These are phyloP conservation scores for Symmetrospora coprosmae DNA, from an alignment of 768 basidiomycete genomes.

Conservation along the genomic window DNA sequence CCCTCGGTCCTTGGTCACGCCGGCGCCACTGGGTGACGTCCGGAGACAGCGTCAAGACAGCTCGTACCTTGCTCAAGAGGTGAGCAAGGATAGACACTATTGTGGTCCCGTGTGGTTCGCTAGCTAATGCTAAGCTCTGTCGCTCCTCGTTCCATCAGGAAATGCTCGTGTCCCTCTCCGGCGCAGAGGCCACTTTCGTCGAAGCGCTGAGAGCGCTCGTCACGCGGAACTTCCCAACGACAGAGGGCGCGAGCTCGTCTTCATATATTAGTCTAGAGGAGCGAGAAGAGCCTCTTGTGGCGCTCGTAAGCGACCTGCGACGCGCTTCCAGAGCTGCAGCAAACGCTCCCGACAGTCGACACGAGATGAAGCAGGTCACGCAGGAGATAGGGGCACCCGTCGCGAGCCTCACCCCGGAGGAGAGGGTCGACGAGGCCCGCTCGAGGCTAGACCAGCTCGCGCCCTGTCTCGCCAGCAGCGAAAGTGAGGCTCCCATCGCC, in stretches of 20 bases:
- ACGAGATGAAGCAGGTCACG: background rate
- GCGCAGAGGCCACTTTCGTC: background rate
- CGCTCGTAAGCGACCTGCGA: conserved; percentile 2
- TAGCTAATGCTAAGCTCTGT: background rate
- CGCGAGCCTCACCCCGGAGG: no score
- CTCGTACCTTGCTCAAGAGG: background rate
- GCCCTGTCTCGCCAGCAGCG: background rate
- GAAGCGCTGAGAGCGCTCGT: conserved; percentile 1
- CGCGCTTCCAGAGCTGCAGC: background rate
- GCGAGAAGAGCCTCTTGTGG: background rate
- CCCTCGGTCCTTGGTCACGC: background rate
- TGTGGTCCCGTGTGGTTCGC: background rate
- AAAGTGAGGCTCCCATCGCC: conserved; percentile 50
- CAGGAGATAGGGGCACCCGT: background rate
- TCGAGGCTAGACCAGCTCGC: conserved; percentile 1
- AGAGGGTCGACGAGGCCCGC: background rate
- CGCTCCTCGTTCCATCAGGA: background rate
- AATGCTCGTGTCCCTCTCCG: background rate
- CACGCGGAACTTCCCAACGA: background rate
- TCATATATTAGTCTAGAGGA: background rate
- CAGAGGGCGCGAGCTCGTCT: background rate
- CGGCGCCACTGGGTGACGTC: background rate
- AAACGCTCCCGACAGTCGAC: background rate
- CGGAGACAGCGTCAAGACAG: background rate
- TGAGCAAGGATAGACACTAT: background rate